phyloP scores from a whole-genome alignment of 345 rosid genomes.

The Salix brachista region DNA sequence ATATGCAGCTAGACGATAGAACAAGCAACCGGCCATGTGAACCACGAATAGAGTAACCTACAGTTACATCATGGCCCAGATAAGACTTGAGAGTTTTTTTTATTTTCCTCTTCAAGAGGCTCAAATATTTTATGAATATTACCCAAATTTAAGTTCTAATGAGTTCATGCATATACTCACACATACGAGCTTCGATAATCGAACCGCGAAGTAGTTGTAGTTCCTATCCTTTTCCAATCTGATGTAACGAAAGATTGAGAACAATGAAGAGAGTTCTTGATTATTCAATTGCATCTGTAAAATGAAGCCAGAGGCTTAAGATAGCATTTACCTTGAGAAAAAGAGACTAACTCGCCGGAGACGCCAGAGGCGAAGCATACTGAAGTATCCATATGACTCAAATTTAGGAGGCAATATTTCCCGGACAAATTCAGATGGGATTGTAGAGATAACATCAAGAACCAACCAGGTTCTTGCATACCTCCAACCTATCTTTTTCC shows the following conservation, averaged over 20 bases:
- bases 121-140: background rate
- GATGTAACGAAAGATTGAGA: slow-evolving; percentile 3
- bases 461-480: slow-evolving; percentile 52
- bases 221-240: slow-evolving; percentile 84
- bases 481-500: slow-evolving; percentile 52
- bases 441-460: slow-evolving; percentile 63
- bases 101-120: background rate
- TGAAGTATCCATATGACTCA: slow-evolving; percentile 57
- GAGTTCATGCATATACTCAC: slow-evolving; percentile 41
- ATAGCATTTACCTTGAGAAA: slow-evolving; percentile 45
- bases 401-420: slow-evolving; percentile 39
- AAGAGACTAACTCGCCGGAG: slow-evolving; percentile 70
- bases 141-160: background rate
- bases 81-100: background rate
- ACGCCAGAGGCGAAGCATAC: slow-evolving; percentile 91
- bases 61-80: slow-evolving; percentile 8
- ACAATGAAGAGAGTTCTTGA: background rate
- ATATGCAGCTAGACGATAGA: slow-evolving; percentile 49
- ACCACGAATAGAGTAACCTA: slow-evolving; percentile 75
- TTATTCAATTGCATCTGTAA: background rate
- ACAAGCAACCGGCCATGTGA: slow-evolving; percentile 74
- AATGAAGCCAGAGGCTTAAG: background rate
- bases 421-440: slow-evolving; percentile 60
- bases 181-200: slow-evolving; percentile 58
- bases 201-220: slow-evolving; percentile 64